Percentiles rank a stretch among this genome's conserved stretches.
Evolutionary conservation across 345 rosid genomes (phyloP).

Genomic region (Hevea brasiliensis): DNA sequence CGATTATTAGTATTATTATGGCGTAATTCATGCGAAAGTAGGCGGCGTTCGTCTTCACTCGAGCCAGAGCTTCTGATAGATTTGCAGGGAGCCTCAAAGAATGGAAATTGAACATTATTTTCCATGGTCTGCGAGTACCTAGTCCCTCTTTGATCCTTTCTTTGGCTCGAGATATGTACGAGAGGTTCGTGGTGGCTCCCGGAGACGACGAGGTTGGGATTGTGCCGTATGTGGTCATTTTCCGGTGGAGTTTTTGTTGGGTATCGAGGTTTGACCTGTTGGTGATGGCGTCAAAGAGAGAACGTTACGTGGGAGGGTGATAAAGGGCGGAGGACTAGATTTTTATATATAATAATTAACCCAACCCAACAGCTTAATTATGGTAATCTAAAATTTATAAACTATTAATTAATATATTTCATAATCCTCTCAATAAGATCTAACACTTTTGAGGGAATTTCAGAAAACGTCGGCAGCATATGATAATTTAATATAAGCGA

Average conservation of each 20-base stretch:
- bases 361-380: too few relatives aligned
- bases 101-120: slow-evolving; percentile 50
- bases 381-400: too few relatives aligned
- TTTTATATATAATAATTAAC: too few relatives aligned
- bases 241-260: neutral
- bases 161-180: slow-evolving; percentile 65
- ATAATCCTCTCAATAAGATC: too few relatives aligned
- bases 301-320: neutral
- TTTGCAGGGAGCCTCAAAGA: slow-evolving; percentile 40
- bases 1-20: slow-evolving; percentile 45
- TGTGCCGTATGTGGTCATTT: slow-evolving; percentile 75
- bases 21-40: slow-evolving; percentile 75
- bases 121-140: slow-evolving; percentile 69
- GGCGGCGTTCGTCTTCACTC: slow-evolving; percentile 46
- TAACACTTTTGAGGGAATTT: too few relatives aligned
- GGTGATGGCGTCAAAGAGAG: neutral
- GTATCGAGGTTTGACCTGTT: too few relatives aligned
- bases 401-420: too few relatives aligned
- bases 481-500: too few relatives aligned
- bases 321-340: too few relatives aligned
- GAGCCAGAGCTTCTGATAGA: slow-evolving; percentile 45
- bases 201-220: slow-evolving; percentile 74
- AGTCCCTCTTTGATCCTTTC: slow-evolving; percentile 61
- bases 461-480: too few relatives aligned
- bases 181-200: slow-evolving; percentile 38